Base-by-base conservation (phyloP, 306 rosid species). In the Acacia acuminata region DNA sequence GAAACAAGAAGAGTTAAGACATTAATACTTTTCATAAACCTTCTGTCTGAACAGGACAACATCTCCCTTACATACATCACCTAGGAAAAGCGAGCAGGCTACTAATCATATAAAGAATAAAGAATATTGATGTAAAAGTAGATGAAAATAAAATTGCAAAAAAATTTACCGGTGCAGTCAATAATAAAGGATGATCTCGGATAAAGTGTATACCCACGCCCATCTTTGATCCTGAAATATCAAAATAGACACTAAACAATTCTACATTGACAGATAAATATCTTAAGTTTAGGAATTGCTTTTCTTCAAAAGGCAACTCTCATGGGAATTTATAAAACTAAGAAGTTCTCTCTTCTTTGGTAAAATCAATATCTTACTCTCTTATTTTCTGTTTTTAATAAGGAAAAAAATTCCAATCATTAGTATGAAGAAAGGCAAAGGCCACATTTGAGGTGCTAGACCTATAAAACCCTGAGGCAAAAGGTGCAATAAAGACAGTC, bases 31-130 rank as follows among this genome's bases (percentile, higher is more conserved):
- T 82, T 89, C 86, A 76, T 89, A 88, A 89, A 91, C 93, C 80
- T 83, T 91, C 84, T 90, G 98, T 45, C 86, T 85, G 85, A 94
- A 94, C 84, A 90, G 82, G 84, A 94, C 94, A 70, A 88, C 83
- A 76, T 94, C 98, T 78, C 97, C 97, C 90, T 82, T 81, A 80
- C 98, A 91, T 50, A 94, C 97, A 83, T 94, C 98, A 75, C 98
- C 98, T 94, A 82, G 81, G 83, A 53, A 73, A 76, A 88, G 73
- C 17, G 12, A 71, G 75, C 55, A 81, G 32, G 58, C 58, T 3
- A 64, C 40, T 61, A 24, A 40, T 82, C 34, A 70, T 61, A 56
- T 25, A 19, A 80, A 38, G 42, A 38, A 1, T 6, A 38, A 6
- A 79, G 77, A 86, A 82, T 43, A 60, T 61, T 24, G 79, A 53